Evolutionary conservation across 2,329 filamentous ascomycete genomes (phyloP), one percentile per base, ranked within the genome.

Genomic region (Colletotrichum ledebouriae): DNA sequence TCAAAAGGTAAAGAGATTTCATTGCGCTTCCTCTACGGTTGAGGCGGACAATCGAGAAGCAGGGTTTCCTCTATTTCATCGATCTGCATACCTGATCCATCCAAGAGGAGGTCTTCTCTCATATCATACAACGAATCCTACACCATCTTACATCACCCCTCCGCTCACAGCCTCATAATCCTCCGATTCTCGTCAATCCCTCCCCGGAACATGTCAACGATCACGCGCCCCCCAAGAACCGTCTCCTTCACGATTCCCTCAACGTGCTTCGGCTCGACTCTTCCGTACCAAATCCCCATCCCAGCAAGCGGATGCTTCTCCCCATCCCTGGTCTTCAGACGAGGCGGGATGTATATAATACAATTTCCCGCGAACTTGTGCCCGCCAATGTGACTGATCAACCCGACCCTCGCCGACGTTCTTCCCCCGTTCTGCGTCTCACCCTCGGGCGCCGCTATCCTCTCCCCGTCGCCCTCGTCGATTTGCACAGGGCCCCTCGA

Each of bases 301-400:
- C 92, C 92, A 1, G 87, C 88, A 58, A 94, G 78, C 4, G 87
- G 84, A 75, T 92, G 88, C 10, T 72, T 70, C 70, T 78, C 71
- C 4, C 83, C 85, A 4, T 78, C 80, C 34, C 66, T 72, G 3
- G 76, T 77, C 69, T 76, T 82, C 70, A 82, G 67, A 0, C 74
- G 75, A 0, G 89, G 90, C 4, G 93, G 93, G 5, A 96, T 77
- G 74, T 96, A 96, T 1, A 96, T 79, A 55, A 96, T 94, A 41
- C 95, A 87, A 77, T 97, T 97, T 1, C 93, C 93, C 0, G 93
- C 93, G 76, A 91, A 95, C 77, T 94, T 94, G 79, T 97, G 93
- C 0, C 93, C 93, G 1, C 93, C 92, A 60, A 97, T 90, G 74
- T 97, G 93, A 69, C 90, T 93, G 63, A 94, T 92, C 62, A 91